phyloP scores from a whole-genome alignment of 768 basidiomycete species.

The Leccinum obscurum region DNA sequence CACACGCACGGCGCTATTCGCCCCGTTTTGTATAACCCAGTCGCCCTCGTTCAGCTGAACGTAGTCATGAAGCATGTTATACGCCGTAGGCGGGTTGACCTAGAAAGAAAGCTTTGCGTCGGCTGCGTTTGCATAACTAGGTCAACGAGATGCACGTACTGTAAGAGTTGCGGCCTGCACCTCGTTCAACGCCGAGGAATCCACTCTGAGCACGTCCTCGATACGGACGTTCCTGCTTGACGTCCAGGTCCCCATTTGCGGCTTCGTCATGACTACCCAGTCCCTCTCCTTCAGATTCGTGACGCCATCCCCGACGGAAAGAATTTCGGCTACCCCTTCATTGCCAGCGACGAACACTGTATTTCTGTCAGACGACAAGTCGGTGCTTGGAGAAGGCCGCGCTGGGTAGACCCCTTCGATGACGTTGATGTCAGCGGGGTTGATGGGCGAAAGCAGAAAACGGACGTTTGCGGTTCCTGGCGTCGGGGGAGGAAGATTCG shows the following conservation, averaged over 20 bases:
- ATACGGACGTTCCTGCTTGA: constrained; percentile 52
- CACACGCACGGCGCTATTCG: constrained; percentile 71
- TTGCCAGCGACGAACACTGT: constrained; percentile 69
- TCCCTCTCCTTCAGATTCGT: constrained; percentile 52
- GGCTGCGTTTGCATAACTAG: not conserved
- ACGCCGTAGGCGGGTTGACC: constrained; percentile 85
- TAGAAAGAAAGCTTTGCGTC: constrained; percentile 22
- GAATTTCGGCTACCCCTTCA: constrained; percentile 71
- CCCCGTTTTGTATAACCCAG: constrained; percentile 86
- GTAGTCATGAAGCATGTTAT: constrained; percentile 78
- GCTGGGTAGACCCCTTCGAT: constrained; percentile 82
- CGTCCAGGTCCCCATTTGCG: constrained; percentile 78
- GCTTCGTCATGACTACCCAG: constrained; percentile 71
- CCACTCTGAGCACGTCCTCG: constrained; percentile 63
- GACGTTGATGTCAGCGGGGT: constrained; percentile 81
- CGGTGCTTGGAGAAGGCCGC: constrained; percentile 46
- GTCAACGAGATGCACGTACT: constrained; percentile 38
- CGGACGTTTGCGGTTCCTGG: constrained; percentile 63
- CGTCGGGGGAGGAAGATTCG: constrained; percentile 50
- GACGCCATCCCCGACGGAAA: constrained; percentile 58
- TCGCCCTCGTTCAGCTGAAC: constrained; percentile 63
- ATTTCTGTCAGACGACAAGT: constrained; percentile 34
- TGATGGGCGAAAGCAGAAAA: constrained; percentile 72
- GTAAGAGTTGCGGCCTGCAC: constrained; percentile 76
- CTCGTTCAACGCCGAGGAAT: constrained; percentile 49